phyloP scores from a whole-genome alignment of 805 yeast genomes.

The Metschnikowia lachancei region DNA sequence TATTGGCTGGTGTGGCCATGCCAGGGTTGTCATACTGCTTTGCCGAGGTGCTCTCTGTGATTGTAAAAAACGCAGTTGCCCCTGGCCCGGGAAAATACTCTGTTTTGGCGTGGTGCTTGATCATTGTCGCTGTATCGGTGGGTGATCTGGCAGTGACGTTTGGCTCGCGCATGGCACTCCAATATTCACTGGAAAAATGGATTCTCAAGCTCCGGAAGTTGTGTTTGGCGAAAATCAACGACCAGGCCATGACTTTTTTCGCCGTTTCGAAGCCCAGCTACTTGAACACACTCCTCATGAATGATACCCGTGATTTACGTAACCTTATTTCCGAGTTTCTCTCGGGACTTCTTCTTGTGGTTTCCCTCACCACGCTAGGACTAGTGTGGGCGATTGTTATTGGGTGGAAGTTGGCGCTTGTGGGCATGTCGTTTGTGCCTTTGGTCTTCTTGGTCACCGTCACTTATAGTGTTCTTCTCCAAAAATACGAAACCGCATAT shows the following conservation, averaged over 20 bases:
- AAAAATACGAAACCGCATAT: conserved; percentile 56
- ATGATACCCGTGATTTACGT: conserved; percentile 79
- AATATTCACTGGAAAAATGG: conserved; percentile 68
- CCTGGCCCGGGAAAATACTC: conserved; percentile 20
- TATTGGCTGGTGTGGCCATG: conserved; percentile 58
- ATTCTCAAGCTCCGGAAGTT: conserved; percentile 49
- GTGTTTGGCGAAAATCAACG: conserved; percentile 48
- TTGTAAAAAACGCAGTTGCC: conserved; percentile 31
- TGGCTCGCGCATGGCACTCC: conserved; percentile 47
- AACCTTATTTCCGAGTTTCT: conserved; percentile 61
- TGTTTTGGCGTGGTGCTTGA: conserved; percentile 55
- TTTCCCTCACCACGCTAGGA: conserved; percentile 57
- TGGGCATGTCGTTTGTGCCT: conserved; percentile 76
- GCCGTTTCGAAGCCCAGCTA: conserved; percentile 46
- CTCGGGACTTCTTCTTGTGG: conserved; percentile 50
- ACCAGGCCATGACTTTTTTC: conserved; percentile 57
- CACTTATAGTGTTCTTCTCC: conserved; percentile 50
- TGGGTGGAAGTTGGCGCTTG: conserved; percentile 88
- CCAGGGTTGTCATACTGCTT: conserved; percentile 81
- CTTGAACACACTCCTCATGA: conserved; percentile 65
- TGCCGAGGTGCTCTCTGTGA: conserved; percentile 63
- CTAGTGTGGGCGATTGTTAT: conserved; percentile 69
- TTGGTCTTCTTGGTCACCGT: conserved; percentile 51
- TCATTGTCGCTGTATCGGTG: conserved; percentile 61
- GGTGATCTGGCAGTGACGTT: conserved; percentile 60